Evolutionary conservation across 352 stramenopile species (phyloP).

Genomic region (Plasmopara halstedii): DNA sequence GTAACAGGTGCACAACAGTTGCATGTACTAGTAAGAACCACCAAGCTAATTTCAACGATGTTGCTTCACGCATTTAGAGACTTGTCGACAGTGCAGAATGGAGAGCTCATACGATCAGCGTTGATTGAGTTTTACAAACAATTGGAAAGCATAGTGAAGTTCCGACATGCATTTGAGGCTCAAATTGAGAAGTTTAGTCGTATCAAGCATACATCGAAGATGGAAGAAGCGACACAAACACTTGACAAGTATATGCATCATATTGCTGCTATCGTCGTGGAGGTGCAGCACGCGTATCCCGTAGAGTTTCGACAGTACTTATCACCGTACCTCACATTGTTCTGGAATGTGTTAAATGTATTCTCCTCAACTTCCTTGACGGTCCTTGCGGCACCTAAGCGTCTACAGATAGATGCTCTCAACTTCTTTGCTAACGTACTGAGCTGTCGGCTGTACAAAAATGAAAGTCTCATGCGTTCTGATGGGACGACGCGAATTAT

Average conservation of each 20-base stretch:
- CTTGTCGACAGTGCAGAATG: constrained; percentile 40
- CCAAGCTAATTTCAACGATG: constrained; percentile 64
- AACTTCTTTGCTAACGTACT: constrained; percentile 80
- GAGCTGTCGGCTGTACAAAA: constrained; percentile 76
- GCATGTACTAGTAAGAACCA: constrained; percentile 34
- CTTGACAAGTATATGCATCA: constrained; percentile 65
- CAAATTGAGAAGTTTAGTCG: constrained; percentile 1
- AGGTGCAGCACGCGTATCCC: constrained; percentile 68
- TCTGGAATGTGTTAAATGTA: constrained; percentile 46
- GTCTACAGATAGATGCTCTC: constrained; percentile 64
- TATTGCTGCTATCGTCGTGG: constrained; percentile 56
- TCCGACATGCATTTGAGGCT: constrained; percentile 25
- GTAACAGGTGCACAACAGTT: constrained; percentile 19
- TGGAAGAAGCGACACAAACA: constrained; percentile 8
- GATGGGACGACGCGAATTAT: constrained; percentile 36
- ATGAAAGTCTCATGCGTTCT: constrained; percentile 40
- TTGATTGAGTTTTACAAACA: constrained; percentile 70
- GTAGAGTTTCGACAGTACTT: constrained; percentile 82
- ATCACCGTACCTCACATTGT: constrained; percentile 51
- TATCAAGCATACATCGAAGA: constrained; percentile 1
- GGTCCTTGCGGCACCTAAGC: constrained; percentile 12
- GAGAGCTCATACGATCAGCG: constrained; percentile 42
- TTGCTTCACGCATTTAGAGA: constrained; percentile 69
- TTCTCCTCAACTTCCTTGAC: constrained; percentile 8
- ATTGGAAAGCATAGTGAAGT: constrained; percentile 46